Conservation (phyloP, 148 eudicot genomes). For the Fagopyrum esculentum region DNA sequence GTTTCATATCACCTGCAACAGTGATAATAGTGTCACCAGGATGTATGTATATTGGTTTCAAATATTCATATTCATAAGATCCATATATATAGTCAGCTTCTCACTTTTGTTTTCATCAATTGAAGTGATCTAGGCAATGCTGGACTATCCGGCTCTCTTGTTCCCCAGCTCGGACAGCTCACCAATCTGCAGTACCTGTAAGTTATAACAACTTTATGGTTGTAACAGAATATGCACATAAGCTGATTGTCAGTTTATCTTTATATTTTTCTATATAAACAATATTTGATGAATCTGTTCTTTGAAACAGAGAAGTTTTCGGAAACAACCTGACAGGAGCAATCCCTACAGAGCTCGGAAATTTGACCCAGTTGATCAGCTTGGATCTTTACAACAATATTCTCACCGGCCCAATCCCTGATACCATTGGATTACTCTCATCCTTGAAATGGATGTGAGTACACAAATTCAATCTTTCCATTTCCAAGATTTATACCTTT, state of each 20-base stretch:
- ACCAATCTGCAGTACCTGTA: conserved; percentile 3
- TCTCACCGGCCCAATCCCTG: not conserved
- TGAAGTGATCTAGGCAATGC: conserved; percentile 5
- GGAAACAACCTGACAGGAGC: not conserved
- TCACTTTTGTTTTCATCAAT: not conserved
- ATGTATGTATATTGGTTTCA: not conserved
- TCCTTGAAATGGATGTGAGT: conserved; percentile 2
- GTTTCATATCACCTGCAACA: conserved; percentile 10
- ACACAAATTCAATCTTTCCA: not conserved
- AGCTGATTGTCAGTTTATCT: not conserved
- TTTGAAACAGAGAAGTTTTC: not conserved
- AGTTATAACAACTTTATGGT: not conserved
- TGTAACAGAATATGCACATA: not conserved
- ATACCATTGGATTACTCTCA: not conserved
- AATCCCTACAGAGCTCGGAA: not conserved
- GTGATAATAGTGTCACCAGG: conserved; percentile 1
- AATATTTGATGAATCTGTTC: not conserved
- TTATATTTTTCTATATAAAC: too few species aligned
- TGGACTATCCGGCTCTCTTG: conserved; percentile 10
- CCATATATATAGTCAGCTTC: not conserved
- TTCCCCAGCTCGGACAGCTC: conserved; percentile 3
- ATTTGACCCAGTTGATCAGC: not conserved
- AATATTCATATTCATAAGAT: too few species aligned
- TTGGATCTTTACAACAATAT: not conserved
- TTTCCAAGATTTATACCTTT: not conserved